Conservation (phyloP, 352 stramenopile species). For the Pythium angustatum region DNA sequence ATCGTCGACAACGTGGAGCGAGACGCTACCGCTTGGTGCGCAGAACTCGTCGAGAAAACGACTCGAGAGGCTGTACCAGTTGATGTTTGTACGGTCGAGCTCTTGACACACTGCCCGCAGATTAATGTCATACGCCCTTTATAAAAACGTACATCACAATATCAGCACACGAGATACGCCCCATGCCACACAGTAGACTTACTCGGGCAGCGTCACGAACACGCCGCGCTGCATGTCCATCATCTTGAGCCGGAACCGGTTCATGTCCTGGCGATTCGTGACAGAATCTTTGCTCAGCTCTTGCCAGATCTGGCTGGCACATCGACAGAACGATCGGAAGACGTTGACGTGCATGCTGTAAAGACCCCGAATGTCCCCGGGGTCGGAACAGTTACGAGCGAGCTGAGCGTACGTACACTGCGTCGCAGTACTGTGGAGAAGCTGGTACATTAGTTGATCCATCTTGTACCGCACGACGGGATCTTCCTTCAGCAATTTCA, state of each 20-base stretch:
- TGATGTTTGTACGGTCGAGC: slow-evolving; percentile 48
- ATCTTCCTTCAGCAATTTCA: slow-evolving; percentile 50
- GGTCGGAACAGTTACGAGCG: slow-evolving; percentile 30
- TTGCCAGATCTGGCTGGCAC: slow-evolving; percentile 44
- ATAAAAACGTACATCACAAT: not conserved
- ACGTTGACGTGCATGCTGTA: slow-evolving; percentile 70
- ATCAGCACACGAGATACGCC: not conserved
- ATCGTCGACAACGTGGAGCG: slow-evolving; percentile 18
- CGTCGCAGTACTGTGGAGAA: slow-evolving; percentile 45
- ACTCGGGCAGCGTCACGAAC: slow-evolving; percentile 71
- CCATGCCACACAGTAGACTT: slow-evolving; percentile 20
- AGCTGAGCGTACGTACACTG: slow-evolving; percentile 40
- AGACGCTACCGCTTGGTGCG: not conserved
- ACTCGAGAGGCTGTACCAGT: slow-evolving; percentile 57
- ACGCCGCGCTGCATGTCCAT: slow-evolving; percentile 60
- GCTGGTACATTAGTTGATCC: slow-evolving; percentile 43
- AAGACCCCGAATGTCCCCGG: slow-evolving; percentile 34
- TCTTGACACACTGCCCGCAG: slow-evolving; percentile 50
- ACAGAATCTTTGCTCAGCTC: slow-evolving; percentile 18
- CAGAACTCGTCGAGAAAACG: slow-evolving; percentile 51
- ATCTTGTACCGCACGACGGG: slow-evolving; percentile 51
- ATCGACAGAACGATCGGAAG: slow-evolving; percentile 65
- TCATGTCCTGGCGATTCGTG: slow-evolving; percentile 32
- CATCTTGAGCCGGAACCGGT: slow-evolving; percentile 54
- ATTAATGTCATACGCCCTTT: slow-evolving; percentile 74